A percentile compares a stretch with the other conserved stretches of the same genome.
Conservation (phyloP, 2,329 filamentous ascomycete species). For the Fusarium siculi region DNA sequence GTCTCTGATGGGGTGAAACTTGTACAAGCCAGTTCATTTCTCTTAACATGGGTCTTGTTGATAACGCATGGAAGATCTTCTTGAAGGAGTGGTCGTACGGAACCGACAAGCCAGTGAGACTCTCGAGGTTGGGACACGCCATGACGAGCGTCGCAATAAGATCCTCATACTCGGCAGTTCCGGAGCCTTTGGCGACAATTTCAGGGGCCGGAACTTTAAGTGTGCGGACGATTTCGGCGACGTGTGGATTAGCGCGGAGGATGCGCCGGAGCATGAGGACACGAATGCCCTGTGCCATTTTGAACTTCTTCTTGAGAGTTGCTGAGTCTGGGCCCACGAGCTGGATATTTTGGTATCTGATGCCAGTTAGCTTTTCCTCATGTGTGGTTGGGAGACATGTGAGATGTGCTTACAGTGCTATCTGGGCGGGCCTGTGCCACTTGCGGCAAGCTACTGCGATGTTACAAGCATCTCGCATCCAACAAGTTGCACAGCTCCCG, state of each 20-base stretch:
- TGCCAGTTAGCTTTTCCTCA: constrained; percentile 16
- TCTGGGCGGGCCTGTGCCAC: constrained; percentile 62
- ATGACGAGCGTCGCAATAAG: constrained; percentile 70
- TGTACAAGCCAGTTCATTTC: constrained; percentile 70
- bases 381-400: not conserved
- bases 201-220: constrained; percentile 65
- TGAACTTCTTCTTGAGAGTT: constrained; percentile 67
- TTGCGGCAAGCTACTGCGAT: constrained; percentile 62
- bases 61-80: constrained; percentile 68
- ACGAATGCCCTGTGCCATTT: constrained; percentile 62
- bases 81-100: constrained; percentile 66
- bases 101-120: constrained; percentile 64
- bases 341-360: constrained; percentile 67
- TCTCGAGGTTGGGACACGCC: constrained; percentile 73
- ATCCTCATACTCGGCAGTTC: constrained; percentile 64
- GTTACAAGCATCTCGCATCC: constrained; percentile 69
- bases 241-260: constrained; percentile 61
- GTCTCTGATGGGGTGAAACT: constrained; percentile 40
- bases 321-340: constrained; percentile 67
- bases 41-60: constrained; percentile 64
- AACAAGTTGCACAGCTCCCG: constrained; percentile 70
- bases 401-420: constrained; percentile 58
- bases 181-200: constrained; percentile 48
- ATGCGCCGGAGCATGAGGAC: constrained; percentile 68
- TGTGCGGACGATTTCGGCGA: constrained; percentile 66